Evolutionary conservation across 164 flowering plant species (phyloP), one percentile per base, ranked within the genome.

Genomic region (Amborella trichopoda): DNA sequence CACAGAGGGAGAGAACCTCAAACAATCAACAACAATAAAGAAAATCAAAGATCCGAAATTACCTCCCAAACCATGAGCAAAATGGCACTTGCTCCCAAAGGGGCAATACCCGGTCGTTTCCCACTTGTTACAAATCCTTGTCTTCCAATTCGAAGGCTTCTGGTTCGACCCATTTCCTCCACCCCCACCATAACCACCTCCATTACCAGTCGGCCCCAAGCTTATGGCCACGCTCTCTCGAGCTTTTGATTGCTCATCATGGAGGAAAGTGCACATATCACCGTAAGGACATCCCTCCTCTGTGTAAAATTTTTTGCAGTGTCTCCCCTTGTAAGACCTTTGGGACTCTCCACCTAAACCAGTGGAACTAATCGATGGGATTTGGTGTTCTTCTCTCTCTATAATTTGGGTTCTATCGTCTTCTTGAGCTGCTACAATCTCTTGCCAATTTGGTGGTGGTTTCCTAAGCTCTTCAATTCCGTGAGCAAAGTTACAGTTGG

Each of bases 231-330:
- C 95, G 62, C 99, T 91, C 54, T 87, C 99, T 28, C 99, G 66
- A 53, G 77, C 72, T 71, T 67, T 80, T 0, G 94, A 88, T 57
- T 82, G 91, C 71, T 91, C 99, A 56, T 87, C 99, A 47, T 91
- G 99, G 63, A 87, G 74, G 44, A 78, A 91, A 19, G 95, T 82
- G 47, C 99, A 91, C 58, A 54, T 80, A 28, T 82, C 95, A 10
- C 98, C 98, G 73, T 83, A 91, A 0, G 98, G 95, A 49, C 98
- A 91, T 2, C 99, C 99, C 57, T 91, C 99, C 25, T 84, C 99
- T 4, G 96, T 87, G 49, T 80, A 87, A 40, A 91, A 91, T 74
- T 87, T 91, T 75, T 87, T 91, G 56, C 99, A 91, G 43, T 85
- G 99, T 43, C 99, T 50, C 43, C 99, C 93, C 58, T 87, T 91